Percentiles rank a stretch among this genome's conserved stretches.
These are phyloP conservation scores for Francoa sonchifolia DNA, from an alignment of 441 rosid species.

Conservation along the genomic window DNA sequence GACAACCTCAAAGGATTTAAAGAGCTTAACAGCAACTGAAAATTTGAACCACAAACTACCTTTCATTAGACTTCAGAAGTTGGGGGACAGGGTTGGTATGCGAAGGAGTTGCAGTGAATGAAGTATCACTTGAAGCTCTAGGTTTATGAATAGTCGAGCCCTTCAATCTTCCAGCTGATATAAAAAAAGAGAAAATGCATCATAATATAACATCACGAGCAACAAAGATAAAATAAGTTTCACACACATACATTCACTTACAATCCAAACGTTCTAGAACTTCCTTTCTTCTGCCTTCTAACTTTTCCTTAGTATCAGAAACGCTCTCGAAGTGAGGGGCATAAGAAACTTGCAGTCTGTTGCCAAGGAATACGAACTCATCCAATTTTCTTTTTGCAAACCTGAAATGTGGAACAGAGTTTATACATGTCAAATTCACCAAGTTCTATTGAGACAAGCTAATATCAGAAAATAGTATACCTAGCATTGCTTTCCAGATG, in stretches of 20 bases:
- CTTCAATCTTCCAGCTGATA: conserved; percentile 39
- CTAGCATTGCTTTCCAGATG: conserved; percentile 52
- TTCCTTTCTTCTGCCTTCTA: conserved; percentile 70
- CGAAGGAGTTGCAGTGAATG: conserved; percentile 16
- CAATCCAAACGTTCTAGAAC: conserved; percentile 51
- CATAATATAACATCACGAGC: neutral
- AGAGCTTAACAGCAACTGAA: no score
- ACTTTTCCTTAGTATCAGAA: conserved; percentile 56
- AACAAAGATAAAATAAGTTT: neutral
- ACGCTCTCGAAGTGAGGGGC: conserved; percentile 71
- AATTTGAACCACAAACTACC: conserved; percentile 4
- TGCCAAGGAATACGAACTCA: conserved; percentile 62
- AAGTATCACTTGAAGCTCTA: conserved; percentile 13
- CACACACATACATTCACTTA: conserved; percentile 19
- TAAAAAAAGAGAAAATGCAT: conserved; percentile 3
- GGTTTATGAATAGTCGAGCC: conserved; percentile 15
- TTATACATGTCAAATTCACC: neutral
- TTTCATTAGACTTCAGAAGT: conserved; percentile 15
- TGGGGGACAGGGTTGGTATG: conserved; percentile 16
- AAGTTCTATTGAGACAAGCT: neutral
- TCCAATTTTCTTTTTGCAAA: conserved; percentile 87
- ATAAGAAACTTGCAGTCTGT: conserved; percentile 55
- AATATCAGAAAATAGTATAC: conserved; percentile 15
- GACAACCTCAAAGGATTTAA: neutral
- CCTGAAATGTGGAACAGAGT: conserved; percentile 21